Percentiles rank a stretch among this genome's conserved stretches.
Conservation (phyloP, 2,329 filamentous ascomycete genomes). For the Gremmenia infestans region DNA sequence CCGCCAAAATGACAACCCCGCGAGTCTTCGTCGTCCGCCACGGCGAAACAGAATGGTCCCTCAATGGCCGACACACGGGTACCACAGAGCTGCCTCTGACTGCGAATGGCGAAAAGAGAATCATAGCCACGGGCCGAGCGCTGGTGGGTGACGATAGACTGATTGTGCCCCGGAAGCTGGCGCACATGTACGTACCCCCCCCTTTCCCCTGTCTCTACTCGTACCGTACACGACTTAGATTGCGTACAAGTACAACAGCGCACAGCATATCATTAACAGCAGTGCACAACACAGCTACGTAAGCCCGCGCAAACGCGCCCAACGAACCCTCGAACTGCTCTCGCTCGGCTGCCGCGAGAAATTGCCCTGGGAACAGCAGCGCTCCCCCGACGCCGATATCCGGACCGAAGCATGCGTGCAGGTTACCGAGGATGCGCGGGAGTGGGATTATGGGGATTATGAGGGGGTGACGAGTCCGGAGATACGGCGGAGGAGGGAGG, state of each 20-base stretch:
- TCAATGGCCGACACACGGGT: constrained; percentile 80
- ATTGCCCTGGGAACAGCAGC: constrained; percentile 64
- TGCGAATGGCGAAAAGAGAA: constrained; percentile 69
- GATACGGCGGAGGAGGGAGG: constrained; percentile 55
- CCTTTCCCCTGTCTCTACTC: neutral
- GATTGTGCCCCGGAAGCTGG: constrained; percentile 76
- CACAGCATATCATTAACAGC: neutral
- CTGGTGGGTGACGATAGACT: constrained; percentile 79
- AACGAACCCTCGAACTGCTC: constrained; percentile 85
- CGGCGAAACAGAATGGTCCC: constrained; percentile 93
- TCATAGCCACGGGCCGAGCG: constrained; percentile 72
- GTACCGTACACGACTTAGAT: neutral
- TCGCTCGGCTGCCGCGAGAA: constrained; percentile 64
- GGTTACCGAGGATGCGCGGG: constrained; percentile 64
- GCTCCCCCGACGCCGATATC: constrained; percentile 35
- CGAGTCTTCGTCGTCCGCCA: constrained; percentile 81
- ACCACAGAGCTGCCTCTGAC: constrained; percentile 84
- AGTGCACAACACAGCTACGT: constrained; percentile 58
- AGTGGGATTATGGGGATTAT: constrained; percentile 78
- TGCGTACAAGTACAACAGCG: neutral
- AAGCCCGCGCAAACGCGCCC: constrained; percentile 77
- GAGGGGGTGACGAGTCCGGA: constrained; percentile 72
- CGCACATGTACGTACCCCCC: constrained; percentile 62
- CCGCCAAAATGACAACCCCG: constrained; percentile 44
- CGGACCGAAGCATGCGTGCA: constrained; percentile 57